Evolutionary conservation across 148 eudicot genomes (phyloP), one percentile per base, ranked within the genome.

Genomic region (Spergularia bocconei): DNA sequence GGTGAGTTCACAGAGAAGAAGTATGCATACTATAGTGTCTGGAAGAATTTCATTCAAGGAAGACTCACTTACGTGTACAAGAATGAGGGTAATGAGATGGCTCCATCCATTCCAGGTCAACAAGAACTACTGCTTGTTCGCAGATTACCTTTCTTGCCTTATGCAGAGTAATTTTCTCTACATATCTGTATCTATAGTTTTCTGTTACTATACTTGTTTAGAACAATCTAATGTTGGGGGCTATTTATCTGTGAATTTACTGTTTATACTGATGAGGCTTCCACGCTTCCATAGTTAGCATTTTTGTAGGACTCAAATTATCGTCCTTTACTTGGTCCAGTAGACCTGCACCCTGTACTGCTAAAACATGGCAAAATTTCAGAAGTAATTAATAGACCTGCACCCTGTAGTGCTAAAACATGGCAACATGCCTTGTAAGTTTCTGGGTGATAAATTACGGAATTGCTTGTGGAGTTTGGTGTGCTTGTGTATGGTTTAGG

Each of bases 41-140:
- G 33, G 36, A 75, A 20, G 75, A 75, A 61, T 53, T 20, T 79
- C 7, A 14, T 19, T 36, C 36, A 55, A 19, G 79, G 83, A 56
- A 80, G 68, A 64, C 72, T 80, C 59, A 80, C 83, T 14, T 80
- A 80, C 29, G 47, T 75, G 66, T 75, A 75, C 67, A 75, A 21
- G 76, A 75, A 25, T 70, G 76, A 80, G 72, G 83, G 79, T 80
- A 59, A 70, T 25, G 75, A 75, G 66, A 80, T 80, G 83, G 72
- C 79, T 25, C 83, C 83, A 64, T 75, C 83, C 4, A 80, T 80
- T 41, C 75, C 83, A 29, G 76, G 71, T n/a, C 62, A 64, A 33
- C 64, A 63, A 64, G 71, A 80, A 25, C 57, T 67, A 47, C 76
- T 80, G 58, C 83, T 80, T 70, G 67, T 80, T 52, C 79, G 79